Conservation (phyloP, 257 asterid genomes). For the Solanum ossicruentum region DNA sequence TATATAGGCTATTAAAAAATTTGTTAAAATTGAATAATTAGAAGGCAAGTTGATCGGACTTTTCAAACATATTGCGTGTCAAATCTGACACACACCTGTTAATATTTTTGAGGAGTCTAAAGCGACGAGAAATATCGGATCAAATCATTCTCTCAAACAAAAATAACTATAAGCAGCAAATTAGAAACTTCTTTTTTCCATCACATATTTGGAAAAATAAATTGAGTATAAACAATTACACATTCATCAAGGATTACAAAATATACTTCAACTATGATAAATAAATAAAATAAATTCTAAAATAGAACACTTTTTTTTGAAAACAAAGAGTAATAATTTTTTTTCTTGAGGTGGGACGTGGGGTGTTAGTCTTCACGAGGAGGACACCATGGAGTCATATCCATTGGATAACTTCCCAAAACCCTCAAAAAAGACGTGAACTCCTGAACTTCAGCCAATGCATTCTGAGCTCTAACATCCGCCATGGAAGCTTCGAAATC, state of each 20-base stretch:
- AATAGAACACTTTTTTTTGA: background rate
- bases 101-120: too few relatives aligned
- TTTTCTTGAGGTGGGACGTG: background rate
- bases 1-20: background rate
- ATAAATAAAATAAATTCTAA: background rate
- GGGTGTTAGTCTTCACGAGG: constrained; percentile 16
- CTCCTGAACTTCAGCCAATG: constrained; percentile 83
- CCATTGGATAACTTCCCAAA: constrained; percentile 89
- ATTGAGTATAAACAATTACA: background rate
- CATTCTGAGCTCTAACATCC: constrained; percentile 79
- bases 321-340: too few relatives aligned
- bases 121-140: too few relatives aligned
- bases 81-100: too few relatives aligned
- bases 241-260: background rate
- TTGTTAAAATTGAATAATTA: too few relatives aligned
- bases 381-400: constrained; percentile 82
- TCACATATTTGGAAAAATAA: background rate
- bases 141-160: too few relatives aligned
- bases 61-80: too few relatives aligned
- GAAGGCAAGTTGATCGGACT: too few relatives aligned
- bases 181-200: background rate
- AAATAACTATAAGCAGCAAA: background rate
- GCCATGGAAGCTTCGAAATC: constrained; percentile 97
- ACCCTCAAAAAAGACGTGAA: constrained; percentile 84
- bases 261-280: background rate